These are phyloP conservation scores for Metschnikowia colocasiae DNA, from an alignment of 805 yeast genomes.

Conservation along the genomic window DNA sequence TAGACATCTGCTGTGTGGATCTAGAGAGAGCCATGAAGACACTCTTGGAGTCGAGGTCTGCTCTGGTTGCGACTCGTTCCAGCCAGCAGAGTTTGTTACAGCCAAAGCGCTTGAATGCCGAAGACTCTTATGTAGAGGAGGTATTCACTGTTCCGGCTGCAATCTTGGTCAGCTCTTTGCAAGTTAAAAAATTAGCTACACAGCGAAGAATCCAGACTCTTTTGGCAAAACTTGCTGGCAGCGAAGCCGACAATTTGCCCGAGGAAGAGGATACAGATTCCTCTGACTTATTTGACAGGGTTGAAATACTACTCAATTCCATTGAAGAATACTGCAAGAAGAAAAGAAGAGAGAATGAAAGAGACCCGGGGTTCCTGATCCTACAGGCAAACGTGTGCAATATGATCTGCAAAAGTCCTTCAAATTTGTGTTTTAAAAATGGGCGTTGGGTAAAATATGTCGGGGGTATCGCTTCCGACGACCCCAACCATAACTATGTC, in stretches of 20 bases:
- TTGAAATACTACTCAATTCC: background rate
- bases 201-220: slow-evolving; percentile 2
- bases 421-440: slow-evolving; percentile 2
- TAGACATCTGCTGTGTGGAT: background rate
- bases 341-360: background rate
- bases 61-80: background rate
- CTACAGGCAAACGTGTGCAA: slow-evolving; percentile 1
- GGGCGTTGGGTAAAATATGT: slow-evolving; percentile 11
- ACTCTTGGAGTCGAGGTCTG: background rate
- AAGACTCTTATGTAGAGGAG: background rate
- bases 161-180: background rate
- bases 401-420: slow-evolving; percentile 5
- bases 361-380: background rate
- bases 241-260: background rate
- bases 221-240: background rate
- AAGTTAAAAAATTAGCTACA: background rate
- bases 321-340: background rate
- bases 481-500: background rate
- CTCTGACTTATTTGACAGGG: background rate
- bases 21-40: background rate
- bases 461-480: slow-evolving; percentile 6
- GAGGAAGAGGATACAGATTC: background rate
- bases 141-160: background rate
- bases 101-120: background rate
- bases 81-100: background rate